Evolutionary conservation across 2,329 filamentous ascomycete species (phyloP).

Genomic region (Pseudogymnoascus sp.): DNA sequence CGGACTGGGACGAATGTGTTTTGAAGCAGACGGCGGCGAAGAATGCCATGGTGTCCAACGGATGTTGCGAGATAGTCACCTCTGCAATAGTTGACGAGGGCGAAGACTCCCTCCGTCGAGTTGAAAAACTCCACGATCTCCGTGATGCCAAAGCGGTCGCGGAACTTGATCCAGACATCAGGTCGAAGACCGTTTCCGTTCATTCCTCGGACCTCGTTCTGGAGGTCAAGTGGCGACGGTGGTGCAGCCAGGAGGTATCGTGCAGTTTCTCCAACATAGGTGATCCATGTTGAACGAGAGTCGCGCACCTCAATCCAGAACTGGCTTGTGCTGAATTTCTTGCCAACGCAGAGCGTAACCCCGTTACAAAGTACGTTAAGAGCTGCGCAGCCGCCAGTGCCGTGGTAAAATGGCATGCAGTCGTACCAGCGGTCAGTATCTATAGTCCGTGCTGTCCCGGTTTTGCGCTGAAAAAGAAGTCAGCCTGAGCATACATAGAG

Average conservation of each 20-base stretch:
- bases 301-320: conserved; percentile 68
- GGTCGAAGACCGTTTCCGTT: conserved; percentile 60
- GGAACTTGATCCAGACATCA: conserved; percentile 58
- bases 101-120: conserved; percentile 63
- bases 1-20: conserved; percentile 56
- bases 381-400: conserved; percentile 45
- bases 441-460: conserved; percentile 18
- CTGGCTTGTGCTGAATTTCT: conserved; percentile 56
- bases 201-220: conserved; percentile 50
- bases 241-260: conserved; percentile 64
- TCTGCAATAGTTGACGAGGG: conserved; percentile 48
- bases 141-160: conserved; percentile 52
- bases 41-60: conserved; percentile 62
- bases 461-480: conserved; percentile 13
- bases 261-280: conserved; percentile 71
- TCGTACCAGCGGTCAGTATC: conserved; percentile 58
- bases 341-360: conserved; percentile 51
- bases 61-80: conserved; percentile 54
- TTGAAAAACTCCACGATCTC: conserved; percentile 69
- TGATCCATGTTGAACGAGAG: conserved; percentile 58
- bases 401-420: conserved; percentile 71
- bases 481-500: background rate
- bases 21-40: conserved; percentile 44
- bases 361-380: conserved; percentile 29
- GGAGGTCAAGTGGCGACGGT: conserved; percentile 49